phyloP scores from a whole-genome alignment of 345 rosid species.

The Euphorbia tirucalli region DNA sequence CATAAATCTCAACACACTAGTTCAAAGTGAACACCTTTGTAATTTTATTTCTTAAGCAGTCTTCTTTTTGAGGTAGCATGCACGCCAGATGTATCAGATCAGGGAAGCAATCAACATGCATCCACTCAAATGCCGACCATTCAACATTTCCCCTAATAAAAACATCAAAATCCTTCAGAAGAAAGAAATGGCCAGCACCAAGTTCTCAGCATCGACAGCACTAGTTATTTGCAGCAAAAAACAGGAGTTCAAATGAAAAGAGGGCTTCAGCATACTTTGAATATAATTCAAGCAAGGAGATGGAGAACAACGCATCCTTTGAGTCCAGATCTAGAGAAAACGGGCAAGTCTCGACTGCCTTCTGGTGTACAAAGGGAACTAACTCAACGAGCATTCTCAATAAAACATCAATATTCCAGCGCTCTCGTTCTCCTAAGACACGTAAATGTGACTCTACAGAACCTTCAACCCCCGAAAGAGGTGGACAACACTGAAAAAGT shows the following conservation, averaged over 20 bases:
- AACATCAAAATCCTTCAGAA: conserved; percentile 25
- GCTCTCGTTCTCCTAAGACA: conserved; percentile 90
- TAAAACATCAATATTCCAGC: conserved; percentile 88
- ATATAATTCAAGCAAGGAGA: conserved; percentile 60
- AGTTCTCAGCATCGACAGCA: conserved; percentile 1
- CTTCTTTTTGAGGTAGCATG: conserved; percentile 88
- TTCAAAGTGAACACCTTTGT: conserved; percentile 54
- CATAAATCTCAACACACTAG: conserved; percentile 2
- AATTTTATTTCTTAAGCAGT: conserved; percentile 71
- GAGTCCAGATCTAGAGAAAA: conserved; percentile 54
- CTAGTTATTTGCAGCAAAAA: conserved; percentile 2
- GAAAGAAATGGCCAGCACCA: conserved; percentile 11
- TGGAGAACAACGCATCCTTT: conserved; percentile 46
- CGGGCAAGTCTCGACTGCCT: conserved; percentile 79
- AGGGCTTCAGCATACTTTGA: conserved; percentile 49
- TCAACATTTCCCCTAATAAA: conserved; percentile 61
- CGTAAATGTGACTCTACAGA: conserved; percentile 84
- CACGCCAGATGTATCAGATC: conserved; percentile 70
- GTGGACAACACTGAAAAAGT: conserved; percentile 74
- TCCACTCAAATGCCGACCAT: conserved; percentile 95
- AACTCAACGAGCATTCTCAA: conserved; percentile 75
- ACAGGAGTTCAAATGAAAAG: not conserved
- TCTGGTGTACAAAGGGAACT: conserved; percentile 68
- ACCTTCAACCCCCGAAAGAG: conserved; percentile 95
- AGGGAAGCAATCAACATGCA: conserved; percentile 88